phyloP scores from a whole-genome alignment of 805 yeast genomes.

The Metschnikowia peoriensis region DNA sequence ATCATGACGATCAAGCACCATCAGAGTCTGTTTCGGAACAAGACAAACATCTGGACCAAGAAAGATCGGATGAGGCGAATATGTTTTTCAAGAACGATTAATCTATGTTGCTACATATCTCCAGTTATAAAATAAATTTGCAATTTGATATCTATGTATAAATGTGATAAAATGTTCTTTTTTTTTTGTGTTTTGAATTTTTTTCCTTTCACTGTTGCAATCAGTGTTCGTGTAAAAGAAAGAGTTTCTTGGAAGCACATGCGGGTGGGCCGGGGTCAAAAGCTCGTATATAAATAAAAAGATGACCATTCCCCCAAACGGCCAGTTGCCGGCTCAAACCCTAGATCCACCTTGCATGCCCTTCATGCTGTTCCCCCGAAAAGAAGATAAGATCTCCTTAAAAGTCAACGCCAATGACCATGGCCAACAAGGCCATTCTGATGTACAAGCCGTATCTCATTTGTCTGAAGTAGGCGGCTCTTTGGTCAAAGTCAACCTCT shows the following conservation, averaged over 20 bases:
- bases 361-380: conserved; percentile 6
- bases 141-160: conserved; percentile 4
- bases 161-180: neutral
- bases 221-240: neutral
- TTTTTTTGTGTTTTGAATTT: neutral
- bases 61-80: conserved; percentile 15
- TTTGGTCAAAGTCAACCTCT: conserved; percentile 98
- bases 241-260: conserved; percentile 4
- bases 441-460: conserved; percentile 98
- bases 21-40: conserved; percentile 1
- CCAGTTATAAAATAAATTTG: neutral
- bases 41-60: conserved; percentile 4
- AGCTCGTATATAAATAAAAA: neutral
- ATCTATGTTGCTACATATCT: neutral
- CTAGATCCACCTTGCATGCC: neutral
- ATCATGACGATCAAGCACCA: neutral
- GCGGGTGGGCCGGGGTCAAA: neutral
- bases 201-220: neutral
- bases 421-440: conserved; percentile 97
- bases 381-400: conserved; percentile 23
- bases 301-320: conserved; percentile 21
- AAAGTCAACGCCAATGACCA: conserved; percentile 95
- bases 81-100: conserved; percentile 16
- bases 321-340: neutral
- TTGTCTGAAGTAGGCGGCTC: conserved; percentile 99